Percentiles rank a stretch among this genome's conserved stretches.
Evolutionary conservation across 805 yeast genomes (phyloP).

Genomic region (Nakazawaea ishiwadae): DNA sequence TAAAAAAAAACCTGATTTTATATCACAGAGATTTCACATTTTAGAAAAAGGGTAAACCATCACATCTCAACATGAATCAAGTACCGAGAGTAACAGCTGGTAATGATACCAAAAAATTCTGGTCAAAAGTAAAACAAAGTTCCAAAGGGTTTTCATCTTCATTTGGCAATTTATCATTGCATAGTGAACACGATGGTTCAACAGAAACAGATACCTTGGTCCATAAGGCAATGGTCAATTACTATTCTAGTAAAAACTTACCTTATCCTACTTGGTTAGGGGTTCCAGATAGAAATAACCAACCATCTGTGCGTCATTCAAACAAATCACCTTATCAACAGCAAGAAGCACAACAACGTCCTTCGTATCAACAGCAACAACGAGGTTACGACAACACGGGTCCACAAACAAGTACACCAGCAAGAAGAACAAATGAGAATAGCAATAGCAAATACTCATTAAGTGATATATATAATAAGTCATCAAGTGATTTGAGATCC

Average conservation of each 20-base stretch:
- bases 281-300: slow-evolving; percentile 1
- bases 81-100: slow-evolving; percentile 8
- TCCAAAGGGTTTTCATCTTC: slow-evolving; percentile 14
- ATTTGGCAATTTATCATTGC: slow-evolving; percentile 27
- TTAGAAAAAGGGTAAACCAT: no score
- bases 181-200: slow-evolving; percentile 30
- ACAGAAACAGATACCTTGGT: slow-evolving; percentile 29
- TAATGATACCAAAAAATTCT: slow-evolving; percentile 12
- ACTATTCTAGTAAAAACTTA: slow-evolving; percentile 19
- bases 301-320: background rate
- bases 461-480: slow-evolving; percentile 12
- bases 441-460: slow-evolving; percentile 12
- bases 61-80: slow-evolving; percentile 1
- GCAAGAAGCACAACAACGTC: slow-evolving; percentile 6
- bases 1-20: background rate
- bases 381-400: background rate
- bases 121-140: slow-evolving; percentile 16
- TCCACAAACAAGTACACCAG: slow-evolving; percentile 3
- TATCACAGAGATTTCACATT: no score
- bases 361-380: slow-evolving; percentile 3
- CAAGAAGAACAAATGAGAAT: background rate
- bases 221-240: slow-evolving; percentile 25
- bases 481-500: slow-evolving; percentile 1
- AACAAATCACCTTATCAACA: background rate
- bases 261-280: slow-evolving; percentile 26